Conservation (phyloP, 805 yeast species). For the Starmerella vitae region DNA sequence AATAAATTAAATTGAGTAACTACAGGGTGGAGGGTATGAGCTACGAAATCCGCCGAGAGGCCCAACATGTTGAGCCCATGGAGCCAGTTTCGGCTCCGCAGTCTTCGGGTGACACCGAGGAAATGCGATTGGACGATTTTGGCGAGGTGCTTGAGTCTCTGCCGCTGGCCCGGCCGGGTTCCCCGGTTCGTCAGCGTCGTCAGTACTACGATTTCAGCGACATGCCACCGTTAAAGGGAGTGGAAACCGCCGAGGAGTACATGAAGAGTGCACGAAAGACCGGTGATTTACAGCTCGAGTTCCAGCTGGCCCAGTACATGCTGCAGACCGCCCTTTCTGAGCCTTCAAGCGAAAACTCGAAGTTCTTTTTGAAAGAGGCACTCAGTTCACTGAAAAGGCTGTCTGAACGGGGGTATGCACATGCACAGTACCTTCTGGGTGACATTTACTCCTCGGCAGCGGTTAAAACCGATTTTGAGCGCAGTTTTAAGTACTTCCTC, state of each 20-base stretch:
- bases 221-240: slow-evolving; percentile 39
- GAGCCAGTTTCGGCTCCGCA: neutral
- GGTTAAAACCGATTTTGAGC: slow-evolving; percentile 59
- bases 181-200: neutral
- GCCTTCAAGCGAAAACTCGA: slow-evolving; percentile 21
- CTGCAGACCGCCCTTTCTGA: slow-evolving; percentile 57
- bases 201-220: neutral
- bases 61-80: slow-evolving; percentile 9
- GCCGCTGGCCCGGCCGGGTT: slow-evolving; percentile 10
- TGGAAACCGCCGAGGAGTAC: slow-evolving; percentile 76
- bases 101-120: neutral
- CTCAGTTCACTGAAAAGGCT: slow-evolving; percentile 52
- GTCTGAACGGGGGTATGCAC: slow-evolving; percentile 67
- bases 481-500: slow-evolving; percentile 64
- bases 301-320: slow-evolving; percentile 84
- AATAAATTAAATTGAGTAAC: too few relatives aligned
- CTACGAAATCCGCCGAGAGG: slow-evolving; percentile 12
- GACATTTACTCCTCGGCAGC: slow-evolving; percentile 81
- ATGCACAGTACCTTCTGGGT: slow-evolving; percentile 85
- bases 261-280: slow-evolving; percentile 72
- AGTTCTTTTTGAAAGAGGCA: slow-evolving; percentile 60
- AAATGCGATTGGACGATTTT: slow-evolving; percentile 2
- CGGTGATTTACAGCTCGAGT: slow-evolving; percentile 73
- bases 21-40: too few relatives aligned
- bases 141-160: slow-evolving; percentile 13